Evolutionary conservation across 2,329 filamentous ascomycete genomes (phyloP), one percentile per base, ranked within the genome.

Genomic region (Tricladium varicosporioides): DNA sequence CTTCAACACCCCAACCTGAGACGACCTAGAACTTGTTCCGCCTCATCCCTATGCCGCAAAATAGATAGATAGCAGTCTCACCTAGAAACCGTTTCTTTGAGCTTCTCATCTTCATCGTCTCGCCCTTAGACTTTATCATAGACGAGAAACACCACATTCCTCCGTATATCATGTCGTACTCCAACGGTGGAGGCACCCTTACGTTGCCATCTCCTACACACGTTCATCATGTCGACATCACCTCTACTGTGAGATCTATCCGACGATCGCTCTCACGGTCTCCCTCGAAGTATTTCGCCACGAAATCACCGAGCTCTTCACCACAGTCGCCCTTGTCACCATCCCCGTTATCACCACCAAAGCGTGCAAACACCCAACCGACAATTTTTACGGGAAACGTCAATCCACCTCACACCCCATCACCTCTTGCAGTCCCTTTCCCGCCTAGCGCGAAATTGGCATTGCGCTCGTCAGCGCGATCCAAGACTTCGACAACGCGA

Each of bases 251-350:
- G 62, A 84, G 91, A 69, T 89, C 91, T 67, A 79, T 97, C 57
- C 84, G 92, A 63, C 89, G 91, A 65, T 96, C 93, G 22, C 80
- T 97, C 62, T 97, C 92, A 56, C 84, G 92, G 67, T 97, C 93
- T n/a, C 93, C 93, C 10, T 96, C 93, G 32, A 96, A 94, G 72
- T 93, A 83, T 56, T 76, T 95, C 53, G 77, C 83, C 64, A 78
- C 75, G 11, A 71, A 69, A 57, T 69, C 69, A 31, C 67, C 69
- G 18, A 70, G 65, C 56, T 64, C 71, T 61, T 82, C 84, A 54
- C 75, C 77, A 47, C 79, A 78, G 48, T 83, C 82, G 47, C 79
- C 81, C 36, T 75, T 85, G 45, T 85, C 85, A 19, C 83, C 86
- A 27, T 80, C 80, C 18, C 76, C 79, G 54, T 75, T 79, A 60